Conservation (phyloP, 345 rosid species). For the Lepidium africanum region DNA sequence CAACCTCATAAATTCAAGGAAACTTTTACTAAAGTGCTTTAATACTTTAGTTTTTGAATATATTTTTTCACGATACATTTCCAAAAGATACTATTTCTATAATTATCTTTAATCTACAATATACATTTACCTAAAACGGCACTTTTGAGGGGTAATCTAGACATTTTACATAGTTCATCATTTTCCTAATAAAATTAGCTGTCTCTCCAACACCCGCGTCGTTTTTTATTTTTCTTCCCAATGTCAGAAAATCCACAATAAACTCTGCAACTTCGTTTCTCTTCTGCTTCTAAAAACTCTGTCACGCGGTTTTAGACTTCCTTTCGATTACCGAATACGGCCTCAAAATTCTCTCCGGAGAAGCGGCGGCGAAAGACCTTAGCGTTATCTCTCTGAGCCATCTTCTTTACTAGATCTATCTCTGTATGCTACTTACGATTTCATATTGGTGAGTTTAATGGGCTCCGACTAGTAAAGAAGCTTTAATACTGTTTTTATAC, state of each 20-base stretch:
- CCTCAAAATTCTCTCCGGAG: neutral
- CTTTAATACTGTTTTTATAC: neutral
- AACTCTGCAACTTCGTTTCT: conserved; percentile 7
- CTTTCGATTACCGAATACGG: neutral
- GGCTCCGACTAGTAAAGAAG: neutral
- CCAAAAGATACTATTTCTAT: neutral
- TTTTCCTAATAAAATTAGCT: neutral
- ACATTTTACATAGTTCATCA: neutral
- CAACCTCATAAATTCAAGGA: neutral
- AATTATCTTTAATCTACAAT: neutral
- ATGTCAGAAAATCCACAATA: conserved; percentile 19
- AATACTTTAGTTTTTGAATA: neutral
- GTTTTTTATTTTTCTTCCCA: conserved; percentile 2
- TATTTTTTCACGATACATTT: neutral
- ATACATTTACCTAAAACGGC: neutral
- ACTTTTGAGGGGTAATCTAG: conserved; percentile 2
- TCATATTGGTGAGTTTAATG: conserved; percentile 16
- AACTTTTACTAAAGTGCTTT: neutral
- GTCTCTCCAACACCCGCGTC: conserved; percentile 23
- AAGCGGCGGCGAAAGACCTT: neutral
- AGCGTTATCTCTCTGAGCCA: neutral
- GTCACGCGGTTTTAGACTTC: neutral
- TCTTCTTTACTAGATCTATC: conserved; percentile 14
- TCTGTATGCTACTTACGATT: neutral
- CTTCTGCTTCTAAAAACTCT: neutral